Evolutionary conservation across 805 yeast species (phyloP).

Genomic region (Brettanomyces nanus): DNA sequence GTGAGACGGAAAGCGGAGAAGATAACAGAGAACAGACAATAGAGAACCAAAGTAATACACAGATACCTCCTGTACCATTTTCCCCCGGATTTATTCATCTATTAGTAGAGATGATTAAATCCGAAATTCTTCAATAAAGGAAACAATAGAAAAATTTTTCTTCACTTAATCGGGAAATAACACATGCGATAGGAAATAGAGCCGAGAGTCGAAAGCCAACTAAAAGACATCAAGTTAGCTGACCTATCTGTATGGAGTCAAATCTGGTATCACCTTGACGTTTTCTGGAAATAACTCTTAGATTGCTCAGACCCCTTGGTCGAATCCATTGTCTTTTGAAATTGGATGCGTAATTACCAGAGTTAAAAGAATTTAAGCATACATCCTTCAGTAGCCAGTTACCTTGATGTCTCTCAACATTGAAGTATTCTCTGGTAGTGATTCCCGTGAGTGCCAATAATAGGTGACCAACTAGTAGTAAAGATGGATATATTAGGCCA

Average conservation of each 20-base stretch:
- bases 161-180: too few relatives aligned
- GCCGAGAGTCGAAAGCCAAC: too few relatives aligned
- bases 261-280: neutral
- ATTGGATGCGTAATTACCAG: slow-evolving; percentile 25
- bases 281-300: neutral
- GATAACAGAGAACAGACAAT: neutral
- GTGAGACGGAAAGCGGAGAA: neutral
- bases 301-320: slow-evolving; percentile 30
- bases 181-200: too few relatives aligned
- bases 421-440: slow-evolving; percentile 68
- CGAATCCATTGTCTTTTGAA: slow-evolving; percentile 26
- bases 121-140: too few relatives aligned
- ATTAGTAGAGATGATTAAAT: too few relatives aligned
- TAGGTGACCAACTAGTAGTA: slow-evolving; percentile 46
- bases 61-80: too few relatives aligned
- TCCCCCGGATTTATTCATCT: too few relatives aligned
- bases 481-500: slow-evolving; percentile 44
- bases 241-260: neutral
- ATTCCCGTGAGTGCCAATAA: slow-evolving; percentile 47
- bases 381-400: slow-evolving; percentile 22
- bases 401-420: slow-evolving; percentile 28
- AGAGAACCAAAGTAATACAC: too few relatives aligned
- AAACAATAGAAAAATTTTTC: too few relatives aligned
- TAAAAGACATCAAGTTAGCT: too few relatives aligned
- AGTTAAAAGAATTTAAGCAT: slow-evolving; percentile 30